Percentiles rank a stretch among this genome's conserved stretches.
Conservation (phyloP, 257 asterid genomes). For the Gynochthodes officinalis region DNA sequence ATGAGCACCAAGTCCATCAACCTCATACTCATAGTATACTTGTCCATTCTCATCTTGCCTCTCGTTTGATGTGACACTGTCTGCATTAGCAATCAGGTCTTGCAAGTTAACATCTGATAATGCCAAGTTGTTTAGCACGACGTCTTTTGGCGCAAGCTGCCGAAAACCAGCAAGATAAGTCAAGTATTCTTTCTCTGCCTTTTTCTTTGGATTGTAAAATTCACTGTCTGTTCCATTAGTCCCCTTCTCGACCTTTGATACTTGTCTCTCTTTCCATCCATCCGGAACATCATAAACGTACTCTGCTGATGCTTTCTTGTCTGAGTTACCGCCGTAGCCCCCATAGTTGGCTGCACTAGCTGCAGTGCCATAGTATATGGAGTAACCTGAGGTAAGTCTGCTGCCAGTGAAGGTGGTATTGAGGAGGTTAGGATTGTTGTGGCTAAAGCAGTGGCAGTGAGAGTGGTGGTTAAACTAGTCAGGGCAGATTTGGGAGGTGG, state of each 20-base stretch:
- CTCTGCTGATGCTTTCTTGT: slow-evolving; percentile 86
- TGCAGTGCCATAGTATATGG: slow-evolving; percentile 86
- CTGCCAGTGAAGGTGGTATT: slow-evolving; percentile 52
- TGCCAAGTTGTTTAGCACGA: slow-evolving; percentile 69
- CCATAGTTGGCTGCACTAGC: slow-evolving; percentile 97
- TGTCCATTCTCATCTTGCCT: slow-evolving; percentile 76
- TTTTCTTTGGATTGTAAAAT: slow-evolving; percentile 87
- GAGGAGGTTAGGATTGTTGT: slow-evolving; percentile 50
- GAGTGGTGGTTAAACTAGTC: slow-evolving; percentile 40
- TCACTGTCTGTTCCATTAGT: slow-evolving; percentile 94
- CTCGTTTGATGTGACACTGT: slow-evolving; percentile 60
- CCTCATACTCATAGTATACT: slow-evolving; percentile 75
- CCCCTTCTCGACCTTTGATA: slow-evolving; percentile 82
- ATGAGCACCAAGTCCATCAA: slow-evolving; percentile 64
- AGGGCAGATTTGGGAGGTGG: slow-evolving; percentile 39
- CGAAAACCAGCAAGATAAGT: slow-evolving; percentile 78
- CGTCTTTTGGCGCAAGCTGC: slow-evolving; percentile 68
- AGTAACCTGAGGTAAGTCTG: slow-evolving; percentile 46
- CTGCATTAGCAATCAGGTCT: slow-evolving; percentile 78
- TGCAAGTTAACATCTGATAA: slow-evolving; percentile 82
- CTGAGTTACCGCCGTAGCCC: slow-evolving; percentile 88
- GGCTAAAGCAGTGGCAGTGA: slow-evolving; percentile 77
- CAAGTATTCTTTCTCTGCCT: slow-evolving; percentile 69
- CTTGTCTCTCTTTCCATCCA: slow-evolving; percentile 82
- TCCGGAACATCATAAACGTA: slow-evolving; percentile 87